Conservation (phyloP, 257 asterid genomes). For the Penstemon davidsonii region DNA sequence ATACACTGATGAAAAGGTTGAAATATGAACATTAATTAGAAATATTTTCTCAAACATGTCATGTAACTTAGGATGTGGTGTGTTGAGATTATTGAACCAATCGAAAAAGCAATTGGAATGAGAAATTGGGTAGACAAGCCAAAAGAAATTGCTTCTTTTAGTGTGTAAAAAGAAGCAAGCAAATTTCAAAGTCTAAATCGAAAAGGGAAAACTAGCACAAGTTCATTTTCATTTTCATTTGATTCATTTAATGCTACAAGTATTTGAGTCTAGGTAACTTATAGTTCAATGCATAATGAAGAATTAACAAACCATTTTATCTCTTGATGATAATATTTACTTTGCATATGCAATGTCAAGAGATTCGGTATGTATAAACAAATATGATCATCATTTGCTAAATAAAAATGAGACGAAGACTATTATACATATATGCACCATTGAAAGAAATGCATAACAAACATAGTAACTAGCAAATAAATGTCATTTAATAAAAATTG, state of each 20-base stretch:
- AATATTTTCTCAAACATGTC: constrained; percentile 32
- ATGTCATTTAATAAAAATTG: background rate
- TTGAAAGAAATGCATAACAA: background rate
- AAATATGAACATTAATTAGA: background rate
- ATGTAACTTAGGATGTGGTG: constrained; percentile 33
- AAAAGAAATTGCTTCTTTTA: constrained; percentile 19
- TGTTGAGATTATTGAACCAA: constrained; percentile 23
- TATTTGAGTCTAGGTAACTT: constrained; percentile 12
- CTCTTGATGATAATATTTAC: background rate
- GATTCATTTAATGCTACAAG: background rate
- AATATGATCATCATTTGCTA: background rate
- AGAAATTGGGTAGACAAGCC: constrained; percentile 14
- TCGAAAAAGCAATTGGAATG: background rate
- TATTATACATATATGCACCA: too few relatives aligned
- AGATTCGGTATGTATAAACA: constrained; percentile 1
- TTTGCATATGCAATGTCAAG: constrained; percentile 30
- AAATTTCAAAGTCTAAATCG: background rate
- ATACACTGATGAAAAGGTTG: constrained; percentile 4
- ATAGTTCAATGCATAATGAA: constrained; percentile 1
- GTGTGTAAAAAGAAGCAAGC: constrained; percentile 5
- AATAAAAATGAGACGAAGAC: background rate
- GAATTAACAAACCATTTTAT: background rate
- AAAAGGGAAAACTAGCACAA: background rate
- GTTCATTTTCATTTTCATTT: background rate
- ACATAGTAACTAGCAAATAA: background rate